Evolutionary conservation across 1,139 yeast species (phyloP), one percentile per base, ranked within the genome.

Genomic region (Candida tropicalis): DNA sequence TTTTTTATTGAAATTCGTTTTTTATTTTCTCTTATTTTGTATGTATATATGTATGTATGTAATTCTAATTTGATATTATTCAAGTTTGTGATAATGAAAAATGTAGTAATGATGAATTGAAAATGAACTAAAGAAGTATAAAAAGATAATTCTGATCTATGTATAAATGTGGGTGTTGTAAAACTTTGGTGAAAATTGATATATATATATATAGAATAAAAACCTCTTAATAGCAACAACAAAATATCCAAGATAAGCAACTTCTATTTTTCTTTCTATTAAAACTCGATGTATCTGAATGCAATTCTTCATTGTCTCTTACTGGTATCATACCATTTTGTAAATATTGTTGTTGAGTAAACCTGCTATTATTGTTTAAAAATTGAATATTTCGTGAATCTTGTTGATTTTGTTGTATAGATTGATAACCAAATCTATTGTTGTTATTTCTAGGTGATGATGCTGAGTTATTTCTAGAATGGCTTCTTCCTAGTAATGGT

Each of bases 271-370:
- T 37, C 35, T 61, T 60, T 37, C 71, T 58, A 39, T 63, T 55
- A 46, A 64, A 68, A 51, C 72, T 66, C 7, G 73, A 63, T 15
- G 65, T 59, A 43, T 66, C 74, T 5, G 73, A 65, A 53, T 68
- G 75, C 48, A 70, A 60, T 42, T 67, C 73, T 11, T 66, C 67
- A 38, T 68, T 69, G 49, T 69, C 73, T 42, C 70, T 51, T 12
- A 65, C 63, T 1, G 70, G 69, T 28, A 59, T 49, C 63, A 66
- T 59, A 2, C 71, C 72, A 49, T 47, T 55, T 46, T 39, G 42
- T 44, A 33, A 33, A 22, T 33, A 23, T 22, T 33, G 26, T 10
- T 22, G 36, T 13, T 33, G 36, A 11, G 27, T 13, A 12, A 13
- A 23, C 27, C 27, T 33, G 15, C 27, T 23, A 23, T 33, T 33